Evolutionary conservation across 2,329 filamentous ascomycete species (phyloP).

Genomic region (Sporothrix brunneoviolacea): DNA sequence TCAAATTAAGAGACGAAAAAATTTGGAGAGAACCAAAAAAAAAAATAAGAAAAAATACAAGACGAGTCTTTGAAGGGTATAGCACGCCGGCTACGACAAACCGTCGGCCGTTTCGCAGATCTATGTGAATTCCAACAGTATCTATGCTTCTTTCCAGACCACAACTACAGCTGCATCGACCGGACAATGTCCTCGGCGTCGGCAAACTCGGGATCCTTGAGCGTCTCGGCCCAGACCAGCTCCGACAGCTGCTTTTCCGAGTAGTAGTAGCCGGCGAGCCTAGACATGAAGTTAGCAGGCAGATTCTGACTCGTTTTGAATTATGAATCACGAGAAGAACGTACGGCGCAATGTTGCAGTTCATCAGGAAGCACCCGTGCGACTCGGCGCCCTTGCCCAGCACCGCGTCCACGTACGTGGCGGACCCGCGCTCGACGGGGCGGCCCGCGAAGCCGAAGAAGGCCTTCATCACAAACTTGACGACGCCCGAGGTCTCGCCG

Average conservation of each 20-base stretch:
- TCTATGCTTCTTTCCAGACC: too few relatives aligned
- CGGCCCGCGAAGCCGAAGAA: slow-evolving; percentile 2
- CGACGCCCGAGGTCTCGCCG: background rate
- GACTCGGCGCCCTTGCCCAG: slow-evolving; percentile 3
- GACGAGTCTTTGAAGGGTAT: too few relatives aligned
- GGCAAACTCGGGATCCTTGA: slow-evolving; percentile 30
- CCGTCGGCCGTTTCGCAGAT: too few relatives aligned
- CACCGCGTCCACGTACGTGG: slow-evolving; percentile 11
- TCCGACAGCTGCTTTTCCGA: slow-evolving; percentile 30
- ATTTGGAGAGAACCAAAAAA: too few relatives aligned
- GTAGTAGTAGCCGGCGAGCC: too few relatives aligned
- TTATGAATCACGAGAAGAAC: background rate
- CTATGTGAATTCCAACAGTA: too few relatives aligned
- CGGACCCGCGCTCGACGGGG: background rate
- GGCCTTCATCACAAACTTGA: background rate
- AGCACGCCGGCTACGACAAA: too few relatives aligned
- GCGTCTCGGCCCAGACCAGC: slow-evolving; percentile 33
- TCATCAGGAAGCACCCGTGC: slow-evolving; percentile 12
- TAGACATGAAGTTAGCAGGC: too few relatives aligned
- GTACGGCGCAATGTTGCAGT: slow-evolving; percentile 8
- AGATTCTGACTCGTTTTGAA: too few relatives aligned
- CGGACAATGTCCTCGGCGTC: slow-evolving; percentile 12
- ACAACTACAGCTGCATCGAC: background rate
- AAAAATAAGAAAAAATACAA: too few relatives aligned
- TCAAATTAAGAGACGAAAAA: too few relatives aligned